Percentiles rank a stretch among this genome's conserved stretches.
phyloP scores from a whole-genome alignment of 192 early-diverging fungal genomes.

The Coemansia sp. region DNA sequence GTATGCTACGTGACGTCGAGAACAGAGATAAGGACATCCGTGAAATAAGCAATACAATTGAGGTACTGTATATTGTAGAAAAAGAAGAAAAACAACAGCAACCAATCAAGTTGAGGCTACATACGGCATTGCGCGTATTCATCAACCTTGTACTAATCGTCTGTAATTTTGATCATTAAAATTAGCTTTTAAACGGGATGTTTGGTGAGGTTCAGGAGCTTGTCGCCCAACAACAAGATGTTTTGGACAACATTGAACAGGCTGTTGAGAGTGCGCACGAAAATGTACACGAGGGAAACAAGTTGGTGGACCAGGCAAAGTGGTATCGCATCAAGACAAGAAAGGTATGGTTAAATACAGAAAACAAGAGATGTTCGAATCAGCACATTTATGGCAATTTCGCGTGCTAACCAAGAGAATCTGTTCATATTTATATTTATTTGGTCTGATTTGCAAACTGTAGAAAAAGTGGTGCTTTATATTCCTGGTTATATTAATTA shows the following conservation, averaged over 20 bases:
- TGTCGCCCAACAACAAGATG: constrained; percentile 49
- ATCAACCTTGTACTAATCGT: background rate
- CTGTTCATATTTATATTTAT: background rate
- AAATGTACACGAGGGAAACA: constrained; percentile 21
- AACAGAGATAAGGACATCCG: constrained; percentile 49
- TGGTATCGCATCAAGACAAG: constrained; percentile 43
- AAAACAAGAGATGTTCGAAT: too few species aligned
- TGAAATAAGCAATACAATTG: constrained; percentile 43
- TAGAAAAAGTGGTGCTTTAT: constrained; percentile 54
- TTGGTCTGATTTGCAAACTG: background rate
- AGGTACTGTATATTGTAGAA: constrained; percentile 24
- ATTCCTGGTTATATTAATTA: constrained; percentile 30
- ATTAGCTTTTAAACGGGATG: constrained; percentile 52
- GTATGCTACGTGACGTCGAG: constrained; percentile 52
- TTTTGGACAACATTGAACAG: constrained; percentile 51
- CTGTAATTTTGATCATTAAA: background rate
- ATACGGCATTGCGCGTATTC: too few species aligned
- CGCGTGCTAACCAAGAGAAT: background rate
- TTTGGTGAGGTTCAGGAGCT: constrained; percentile 45
- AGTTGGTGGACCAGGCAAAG: constrained; percentile 34
- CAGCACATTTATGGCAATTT: too few species aligned
- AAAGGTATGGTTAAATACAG: constrained; percentile 29
- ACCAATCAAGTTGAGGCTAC: too few species aligned
- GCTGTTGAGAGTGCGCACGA: constrained; percentile 45
- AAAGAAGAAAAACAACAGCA: too few species aligned